Conservation (phyloP, 257 asterid genomes). For the Perilla frutescens region DNA sequence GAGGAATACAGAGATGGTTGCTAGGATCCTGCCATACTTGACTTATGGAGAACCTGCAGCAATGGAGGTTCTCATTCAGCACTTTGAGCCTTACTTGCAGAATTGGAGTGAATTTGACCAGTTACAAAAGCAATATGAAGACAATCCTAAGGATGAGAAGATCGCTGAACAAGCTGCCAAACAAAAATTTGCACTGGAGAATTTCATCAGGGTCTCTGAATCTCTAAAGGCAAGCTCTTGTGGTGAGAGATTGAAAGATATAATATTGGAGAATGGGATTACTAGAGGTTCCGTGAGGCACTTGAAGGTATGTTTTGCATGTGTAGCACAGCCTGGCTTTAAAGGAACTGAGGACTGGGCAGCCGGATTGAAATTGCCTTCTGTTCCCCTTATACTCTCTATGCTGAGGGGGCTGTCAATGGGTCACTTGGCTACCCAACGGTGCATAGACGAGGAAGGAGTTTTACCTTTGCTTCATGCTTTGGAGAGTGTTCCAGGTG, state of each 20-base stretch:
- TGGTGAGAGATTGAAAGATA: constrained; percentile 97
- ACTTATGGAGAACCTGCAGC: constrained; percentile 99
- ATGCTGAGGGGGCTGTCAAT: constrained; percentile 93
- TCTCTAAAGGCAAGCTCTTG: constrained; percentile 95
- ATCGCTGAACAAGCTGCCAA: constrained; percentile 72
- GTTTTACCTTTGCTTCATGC: constrained; percentile 89
- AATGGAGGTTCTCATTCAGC: constrained; percentile 96
- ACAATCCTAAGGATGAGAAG: constrained; percentile 77
- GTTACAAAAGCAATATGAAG: constrained; percentile 73
- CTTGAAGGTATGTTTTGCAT: constrained; percentile 78
- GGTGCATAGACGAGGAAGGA: constrained; percentile 82
- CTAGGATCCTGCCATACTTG: constrained; percentile 95
- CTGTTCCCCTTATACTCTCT: constrained; percentile 91
- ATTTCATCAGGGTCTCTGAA: constrained; percentile 95
- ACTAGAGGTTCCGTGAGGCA: constrained; percentile 80
- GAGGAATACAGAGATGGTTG: constrained; percentile 99
- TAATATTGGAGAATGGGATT: constrained; percentile 92
- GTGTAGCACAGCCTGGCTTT: constrained; percentile 77
- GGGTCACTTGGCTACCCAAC: constrained; percentile 96
- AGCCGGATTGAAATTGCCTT: constrained; percentile 74
- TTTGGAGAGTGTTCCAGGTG: constrained; percentile 94
- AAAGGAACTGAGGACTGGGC: constrained; percentile 79
- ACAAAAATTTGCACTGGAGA: constrained; percentile 88
- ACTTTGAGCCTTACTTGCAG: constrained; percentile 87
- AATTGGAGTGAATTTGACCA: constrained; percentile 86